Conservation (phyloP, 768 basidiomycete genomes). For the Megacollybia marginata region DNA sequence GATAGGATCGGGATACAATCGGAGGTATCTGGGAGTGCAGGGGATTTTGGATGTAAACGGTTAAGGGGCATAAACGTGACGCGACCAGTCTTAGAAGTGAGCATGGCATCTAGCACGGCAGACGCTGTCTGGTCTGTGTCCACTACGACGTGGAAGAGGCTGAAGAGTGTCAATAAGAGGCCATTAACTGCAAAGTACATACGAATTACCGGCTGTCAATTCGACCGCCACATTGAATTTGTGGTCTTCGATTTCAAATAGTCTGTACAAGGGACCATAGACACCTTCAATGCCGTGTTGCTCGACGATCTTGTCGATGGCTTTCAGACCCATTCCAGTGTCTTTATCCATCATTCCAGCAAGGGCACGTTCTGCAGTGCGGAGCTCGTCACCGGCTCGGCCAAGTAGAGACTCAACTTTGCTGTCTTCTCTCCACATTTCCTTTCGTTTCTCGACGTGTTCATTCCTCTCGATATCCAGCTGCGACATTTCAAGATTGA, state of each 20-base stretch:
- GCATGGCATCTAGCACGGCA: conserved; percentile 87
- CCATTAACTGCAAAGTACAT: conserved; percentile 1
- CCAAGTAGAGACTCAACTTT: conserved; percentile 73
- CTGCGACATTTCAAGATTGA: conserved; percentile 50
- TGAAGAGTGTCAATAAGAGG: conserved; percentile 21
- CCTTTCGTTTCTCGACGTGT: conserved; percentile 77
- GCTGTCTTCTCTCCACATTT: conserved; percentile 91
- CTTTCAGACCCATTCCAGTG: conserved; percentile 80
- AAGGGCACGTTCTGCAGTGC: conserved; percentile 69
- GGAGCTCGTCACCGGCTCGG: conserved; percentile 74
- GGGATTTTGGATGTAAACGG: conserved; percentile 74
- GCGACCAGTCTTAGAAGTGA: conserved; percentile 87
- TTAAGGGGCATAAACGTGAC: conserved; percentile 99
- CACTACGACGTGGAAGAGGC: conserved; percentile 95
- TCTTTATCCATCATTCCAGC: conserved; percentile 99
- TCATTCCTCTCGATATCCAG: conserved; percentile 66
- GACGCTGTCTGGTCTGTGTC: conserved; percentile 94
- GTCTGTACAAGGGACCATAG: conserved; percentile 88
- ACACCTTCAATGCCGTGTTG: conserved; percentile 73
- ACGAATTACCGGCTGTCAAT: conserved; percentile 95
- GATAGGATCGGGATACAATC: conserved; percentile 77
- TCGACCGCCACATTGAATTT: conserved; percentile 92
- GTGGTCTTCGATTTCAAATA: conserved; percentile 83
- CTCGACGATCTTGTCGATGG: conserved; percentile 80
- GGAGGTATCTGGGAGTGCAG: conserved; percentile 58